phyloP scores from a whole-genome alignment of 1,284 basidiomycete genomes.

The Cutaneotrichosporon sp. region DNA sequence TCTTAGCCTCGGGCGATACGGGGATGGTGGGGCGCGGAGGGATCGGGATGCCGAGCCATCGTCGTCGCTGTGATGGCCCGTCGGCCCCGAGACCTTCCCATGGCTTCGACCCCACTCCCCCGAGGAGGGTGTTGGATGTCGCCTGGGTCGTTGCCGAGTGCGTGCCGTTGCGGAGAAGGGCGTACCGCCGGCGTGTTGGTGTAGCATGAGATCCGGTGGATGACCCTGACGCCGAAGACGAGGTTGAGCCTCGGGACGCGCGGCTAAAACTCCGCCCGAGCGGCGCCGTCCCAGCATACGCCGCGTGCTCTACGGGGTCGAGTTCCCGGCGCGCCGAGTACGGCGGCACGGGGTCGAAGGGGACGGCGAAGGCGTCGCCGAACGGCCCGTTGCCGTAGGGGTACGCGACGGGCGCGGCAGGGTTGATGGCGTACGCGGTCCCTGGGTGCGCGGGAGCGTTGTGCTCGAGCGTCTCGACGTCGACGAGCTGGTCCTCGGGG shows the following conservation, averaged over 20 bases:
- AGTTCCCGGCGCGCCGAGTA: conserved; percentile 23
- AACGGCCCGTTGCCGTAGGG: conserved; percentile 22
- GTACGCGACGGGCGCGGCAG: conserved; percentile 9
- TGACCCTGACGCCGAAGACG: conserved; percentile 9
- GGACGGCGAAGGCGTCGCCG: conserved; percentile 22
- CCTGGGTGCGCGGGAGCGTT: conserved; percentile 20
- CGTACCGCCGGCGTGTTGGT: background rate
- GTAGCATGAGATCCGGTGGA: background rate
- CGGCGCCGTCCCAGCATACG: background rate
- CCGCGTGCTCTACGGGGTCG: conserved; percentile 6
- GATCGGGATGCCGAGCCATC: conserved; percentile 12
- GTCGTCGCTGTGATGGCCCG: background rate
- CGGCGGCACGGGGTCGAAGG: conserved; percentile 42
- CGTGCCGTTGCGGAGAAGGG: background rate
- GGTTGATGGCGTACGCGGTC: conserved; percentile 21
- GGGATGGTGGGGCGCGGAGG: conserved; percentile 9
- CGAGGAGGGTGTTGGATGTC: background rate
- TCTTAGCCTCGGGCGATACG: conserved; percentile 12
- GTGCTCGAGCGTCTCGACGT: conserved; percentile 2
- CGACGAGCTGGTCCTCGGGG: conserved; percentile 18
- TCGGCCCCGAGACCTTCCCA: conserved; percentile 31
- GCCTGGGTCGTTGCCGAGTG: background rate
- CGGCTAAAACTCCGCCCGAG: conserved; percentile 5
- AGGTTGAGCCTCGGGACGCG: conserved; percentile 8
- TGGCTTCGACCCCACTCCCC: conserved; percentile 20